Evolutionary conservation across 23 red algal genomes (phyloP).

Genomic region (Porphyridium purpureum): DNA sequence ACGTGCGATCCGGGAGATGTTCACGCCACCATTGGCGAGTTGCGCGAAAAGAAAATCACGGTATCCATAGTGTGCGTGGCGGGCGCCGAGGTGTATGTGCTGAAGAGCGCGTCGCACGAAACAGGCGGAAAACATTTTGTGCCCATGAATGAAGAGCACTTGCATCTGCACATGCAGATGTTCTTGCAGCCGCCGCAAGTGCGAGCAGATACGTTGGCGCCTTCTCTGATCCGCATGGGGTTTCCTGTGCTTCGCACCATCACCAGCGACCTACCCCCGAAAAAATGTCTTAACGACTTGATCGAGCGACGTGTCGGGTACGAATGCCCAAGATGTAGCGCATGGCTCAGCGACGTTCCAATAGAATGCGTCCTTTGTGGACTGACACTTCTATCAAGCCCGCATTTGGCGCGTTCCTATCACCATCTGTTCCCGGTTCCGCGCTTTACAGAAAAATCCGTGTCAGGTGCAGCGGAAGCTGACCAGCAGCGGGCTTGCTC

Average conservation of each 20-base stretch:
- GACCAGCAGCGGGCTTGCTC: background rate
- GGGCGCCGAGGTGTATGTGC: constrained; percentile 63
- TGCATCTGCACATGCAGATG: constrained; percentile 16
- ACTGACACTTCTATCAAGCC: constrained; percentile 49
- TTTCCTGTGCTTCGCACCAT: constrained; percentile 34
- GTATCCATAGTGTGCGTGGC: constrained; percentile 50
- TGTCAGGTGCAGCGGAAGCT: background rate
- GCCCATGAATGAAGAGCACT: constrained; percentile 63
- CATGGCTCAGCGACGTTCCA: constrained; percentile 70
- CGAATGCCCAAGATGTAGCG: constrained; percentile 57
- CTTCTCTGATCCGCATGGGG: constrained; percentile 72
- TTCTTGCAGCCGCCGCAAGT: constrained; percentile 46
- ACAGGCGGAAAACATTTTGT: constrained; percentile 58
- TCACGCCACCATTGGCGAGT: constrained; percentile 30
- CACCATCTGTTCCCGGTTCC: constrained; percentile 94
- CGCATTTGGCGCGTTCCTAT: constrained; percentile 87
- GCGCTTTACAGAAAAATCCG: constrained; percentile 11
- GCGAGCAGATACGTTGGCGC: constrained; percentile 3
- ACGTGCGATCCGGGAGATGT: constrained; percentile 92
- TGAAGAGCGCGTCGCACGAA: constrained; percentile 14
- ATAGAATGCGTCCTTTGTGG: constrained; percentile 80
- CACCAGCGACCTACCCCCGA: background rate
- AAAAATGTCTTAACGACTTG: constrained; percentile 10
- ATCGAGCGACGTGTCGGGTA: constrained; percentile 34
- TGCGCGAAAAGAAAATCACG: constrained; percentile 34